These are phyloP conservation scores for Rhipidocladum racemiflorum DNA, from an alignment of 176 grass and related monocot species.

Conservation along the genomic window DNA sequence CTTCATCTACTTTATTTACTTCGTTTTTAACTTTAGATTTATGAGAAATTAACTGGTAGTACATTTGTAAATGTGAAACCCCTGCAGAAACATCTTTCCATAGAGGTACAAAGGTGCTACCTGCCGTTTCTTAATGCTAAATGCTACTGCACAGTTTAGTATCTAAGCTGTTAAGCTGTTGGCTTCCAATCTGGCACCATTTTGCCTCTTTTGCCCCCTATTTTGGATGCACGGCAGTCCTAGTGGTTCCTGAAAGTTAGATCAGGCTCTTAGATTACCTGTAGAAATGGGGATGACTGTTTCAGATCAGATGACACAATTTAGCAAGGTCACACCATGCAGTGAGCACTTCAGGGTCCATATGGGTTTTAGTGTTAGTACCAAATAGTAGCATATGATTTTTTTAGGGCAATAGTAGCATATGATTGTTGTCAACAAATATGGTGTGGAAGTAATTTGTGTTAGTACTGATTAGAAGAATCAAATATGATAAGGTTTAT, in stretches of 20 bases:
- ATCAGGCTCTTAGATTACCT: background rate
- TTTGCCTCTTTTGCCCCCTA: background rate
- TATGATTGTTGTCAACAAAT: background rate
- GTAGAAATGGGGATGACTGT: no score
- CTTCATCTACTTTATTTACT: background rate
- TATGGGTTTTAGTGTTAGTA: background rate
- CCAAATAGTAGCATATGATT: background rate
- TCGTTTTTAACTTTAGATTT: background rate
- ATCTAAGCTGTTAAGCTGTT: background rate
- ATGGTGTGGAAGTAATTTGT: background rate
- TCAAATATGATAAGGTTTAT: background rate
- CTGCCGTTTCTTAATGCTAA: background rate
- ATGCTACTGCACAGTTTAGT: background rate
- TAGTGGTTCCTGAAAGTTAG: background rate
- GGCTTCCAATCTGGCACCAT: background rate
- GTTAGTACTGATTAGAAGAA: background rate
- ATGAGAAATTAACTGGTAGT: background rate
- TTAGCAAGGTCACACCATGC: background rate
- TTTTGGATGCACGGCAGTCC: background rate
- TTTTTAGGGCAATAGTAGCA: background rate
- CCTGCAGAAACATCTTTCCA: background rate
- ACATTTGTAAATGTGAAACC: background rate
- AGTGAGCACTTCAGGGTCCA: background rate
- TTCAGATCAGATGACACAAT: background rate
- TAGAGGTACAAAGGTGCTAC: background rate